A percentile compares a stretch with the other conserved stretches of the same genome.
These are phyloP conservation scores for Inonotus obliquus DNA, from an alignment of 1,284 basidiomycete genomes.

Conservation along the genomic window DNA sequence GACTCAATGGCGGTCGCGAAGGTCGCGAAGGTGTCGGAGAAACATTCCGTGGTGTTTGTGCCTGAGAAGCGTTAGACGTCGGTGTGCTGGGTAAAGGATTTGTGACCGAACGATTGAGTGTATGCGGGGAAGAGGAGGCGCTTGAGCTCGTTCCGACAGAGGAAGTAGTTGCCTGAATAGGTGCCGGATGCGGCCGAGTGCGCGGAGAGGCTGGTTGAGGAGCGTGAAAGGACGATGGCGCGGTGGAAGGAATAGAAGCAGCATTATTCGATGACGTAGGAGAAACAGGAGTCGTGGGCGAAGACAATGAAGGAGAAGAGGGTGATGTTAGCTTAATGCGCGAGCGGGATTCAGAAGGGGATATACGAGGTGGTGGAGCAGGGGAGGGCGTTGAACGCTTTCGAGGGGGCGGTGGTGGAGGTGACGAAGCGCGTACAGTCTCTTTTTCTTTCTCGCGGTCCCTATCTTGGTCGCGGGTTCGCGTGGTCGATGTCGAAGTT, in stretches of 20 bases:
- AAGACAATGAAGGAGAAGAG: constrained; percentile 17
- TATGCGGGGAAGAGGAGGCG: neutral
- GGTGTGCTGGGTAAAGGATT: neutral
- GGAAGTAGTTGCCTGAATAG: constrained; percentile 4
- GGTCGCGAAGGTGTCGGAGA: neutral
- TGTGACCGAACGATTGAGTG: neutral
- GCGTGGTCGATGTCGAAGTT: neutral
- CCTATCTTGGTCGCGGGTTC: neutral
- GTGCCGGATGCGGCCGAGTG: constrained; percentile 1
- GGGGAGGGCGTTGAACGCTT: neutral
- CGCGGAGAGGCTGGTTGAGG: neutral
- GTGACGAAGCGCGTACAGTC: neutral
- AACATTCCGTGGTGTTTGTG: neutral
- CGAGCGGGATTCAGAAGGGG: neutral
- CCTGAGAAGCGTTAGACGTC: neutral
- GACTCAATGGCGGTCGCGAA: constrained; percentile 13
- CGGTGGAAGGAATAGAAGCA: constrained; percentile 1
- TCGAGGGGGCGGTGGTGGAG: constrained; percentile 1
- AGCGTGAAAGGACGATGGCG: neutral
- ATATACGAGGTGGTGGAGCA: constrained; percentile 1
- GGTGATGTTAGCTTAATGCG: constrained; percentile 11
- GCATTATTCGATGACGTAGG: neutral
- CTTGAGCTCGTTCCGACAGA: neutral
- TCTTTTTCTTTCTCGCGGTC: neutral
- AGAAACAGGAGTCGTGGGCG: neutral